Conservation (phyloP, 495 filamentous ascomycete genomes). For the Podospora anserina region DNA sequence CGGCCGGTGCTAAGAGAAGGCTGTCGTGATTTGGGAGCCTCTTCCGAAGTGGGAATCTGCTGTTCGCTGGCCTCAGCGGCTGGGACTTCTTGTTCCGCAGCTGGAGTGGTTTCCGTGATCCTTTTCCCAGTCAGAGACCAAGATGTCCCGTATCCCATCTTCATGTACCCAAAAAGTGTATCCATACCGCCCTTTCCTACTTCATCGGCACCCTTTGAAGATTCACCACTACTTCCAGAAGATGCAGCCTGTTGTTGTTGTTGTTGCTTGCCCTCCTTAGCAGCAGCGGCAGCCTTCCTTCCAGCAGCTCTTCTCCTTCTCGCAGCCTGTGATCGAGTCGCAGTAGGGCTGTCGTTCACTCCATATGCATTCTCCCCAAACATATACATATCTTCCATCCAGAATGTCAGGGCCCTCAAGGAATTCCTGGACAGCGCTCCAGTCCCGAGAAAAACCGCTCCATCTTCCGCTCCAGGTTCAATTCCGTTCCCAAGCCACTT, state of each 20-base stretch:
- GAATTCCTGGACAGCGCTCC: slow-evolving; percentile 64
- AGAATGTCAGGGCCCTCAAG: slow-evolving; percentile 64
- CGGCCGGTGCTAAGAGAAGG: slow-evolving; percentile 42
- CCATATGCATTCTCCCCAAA: slow-evolving; percentile 79
- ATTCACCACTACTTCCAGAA: neutral
- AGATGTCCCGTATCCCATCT: slow-evolving; percentile 55
- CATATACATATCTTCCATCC: slow-evolving; percentile 80
- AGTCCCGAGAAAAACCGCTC: slow-evolving; percentile 76
- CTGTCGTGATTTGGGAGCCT: slow-evolving; percentile 16
- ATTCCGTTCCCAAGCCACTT: slow-evolving; percentile 10
- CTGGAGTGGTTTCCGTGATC: neutral
- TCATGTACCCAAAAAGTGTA: slow-evolving; percentile 50
- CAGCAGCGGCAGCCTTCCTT: neutral
- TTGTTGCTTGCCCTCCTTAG: neutral
- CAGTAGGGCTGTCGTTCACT: slow-evolving; percentile 65
- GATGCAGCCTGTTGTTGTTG: neutral
- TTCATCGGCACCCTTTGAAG: slow-evolving; percentile 12
- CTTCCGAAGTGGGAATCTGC: neutral
- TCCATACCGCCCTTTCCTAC: slow-evolving; percentile 33
- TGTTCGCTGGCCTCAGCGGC: neutral
- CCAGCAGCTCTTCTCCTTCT: slow-evolving; percentile 9
- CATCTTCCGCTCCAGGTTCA: slow-evolving; percentile 56
- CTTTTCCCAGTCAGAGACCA: slow-evolving; percentile 43
- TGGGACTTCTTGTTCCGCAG: slow-evolving; percentile 9
- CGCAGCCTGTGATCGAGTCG: neutral